phyloP scores from a whole-genome alignment of 2,329 filamentous ascomycete species.

The Paracoccidioides brasiliensis region DNA sequence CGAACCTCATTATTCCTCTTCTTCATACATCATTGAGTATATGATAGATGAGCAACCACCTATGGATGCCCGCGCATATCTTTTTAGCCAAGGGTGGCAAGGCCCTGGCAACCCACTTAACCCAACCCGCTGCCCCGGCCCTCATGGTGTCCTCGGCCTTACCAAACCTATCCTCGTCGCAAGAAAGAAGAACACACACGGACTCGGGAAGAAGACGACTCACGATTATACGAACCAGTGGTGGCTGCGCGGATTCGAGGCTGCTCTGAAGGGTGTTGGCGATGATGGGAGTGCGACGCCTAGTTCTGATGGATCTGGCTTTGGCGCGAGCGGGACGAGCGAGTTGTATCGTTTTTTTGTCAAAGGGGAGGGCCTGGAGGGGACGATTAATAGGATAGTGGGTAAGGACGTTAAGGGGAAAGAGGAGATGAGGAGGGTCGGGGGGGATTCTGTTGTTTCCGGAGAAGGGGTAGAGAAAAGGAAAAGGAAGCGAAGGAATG shows the following conservation, averaged over 20 bases:
- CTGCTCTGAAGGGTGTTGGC: constrained; percentile 65
- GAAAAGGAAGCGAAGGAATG: constrained; percentile 15
- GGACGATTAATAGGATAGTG: constrained; percentile 39
- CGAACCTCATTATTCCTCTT: not conserved
- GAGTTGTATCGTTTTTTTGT: constrained; percentile 75
- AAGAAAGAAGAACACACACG: constrained; percentile 68
- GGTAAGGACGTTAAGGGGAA: constrained; percentile 14
- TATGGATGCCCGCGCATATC: constrained; percentile 77
- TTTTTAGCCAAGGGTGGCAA: constrained; percentile 79
- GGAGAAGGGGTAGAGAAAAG: constrained; percentile 17
- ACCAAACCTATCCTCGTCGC: constrained; percentile 70
- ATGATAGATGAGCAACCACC: not conserved
- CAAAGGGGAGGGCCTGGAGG: constrained; percentile 60
- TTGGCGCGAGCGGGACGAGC: constrained; percentile 29
- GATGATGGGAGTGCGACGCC: constrained; percentile 46
- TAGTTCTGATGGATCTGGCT: constrained; percentile 43
- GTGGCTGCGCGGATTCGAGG: constrained; percentile 94
- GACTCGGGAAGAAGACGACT: constrained; percentile 64
- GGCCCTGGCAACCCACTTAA: constrained; percentile 82
- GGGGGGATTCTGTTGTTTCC: constrained; percentile 11
- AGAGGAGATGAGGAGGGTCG: constrained; percentile 26
- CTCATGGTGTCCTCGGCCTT: constrained; percentile 58
- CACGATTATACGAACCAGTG: constrained; percentile 63
- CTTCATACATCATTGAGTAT: not conserved
- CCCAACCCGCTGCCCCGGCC: constrained; percentile 37